Evolutionary conservation across 495 filamentous ascomycete species (phyloP).

Genomic region (Penicillium nucicola): DNA sequence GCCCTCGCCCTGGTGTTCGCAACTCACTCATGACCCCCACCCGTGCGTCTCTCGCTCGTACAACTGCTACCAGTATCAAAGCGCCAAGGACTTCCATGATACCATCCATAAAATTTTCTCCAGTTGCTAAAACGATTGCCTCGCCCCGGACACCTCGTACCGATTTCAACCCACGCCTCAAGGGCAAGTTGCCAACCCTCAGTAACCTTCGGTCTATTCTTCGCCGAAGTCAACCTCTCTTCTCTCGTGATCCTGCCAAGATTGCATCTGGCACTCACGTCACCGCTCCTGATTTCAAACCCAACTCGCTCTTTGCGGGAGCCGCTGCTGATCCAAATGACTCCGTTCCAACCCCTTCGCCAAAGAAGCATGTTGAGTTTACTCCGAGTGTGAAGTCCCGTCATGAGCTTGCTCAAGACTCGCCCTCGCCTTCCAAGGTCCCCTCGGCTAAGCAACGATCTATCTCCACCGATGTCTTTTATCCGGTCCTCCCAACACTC

Average conservation of each 20-base stretch:
- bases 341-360: constrained; percentile 39
- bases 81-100: constrained; percentile 51
- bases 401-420: constrained; percentile 32
- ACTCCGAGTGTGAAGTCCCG: constrained; percentile 49
- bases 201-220: constrained; percentile 59
- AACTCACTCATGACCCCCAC: constrained; percentile 72
- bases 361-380: constrained; percentile 61
- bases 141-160: constrained; percentile 46
- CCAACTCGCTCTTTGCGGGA: constrained; percentile 43
- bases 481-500: constrained; percentile 40
- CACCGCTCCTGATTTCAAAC: constrained; percentile 45
- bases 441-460: constrained; percentile 25
- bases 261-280: constrained; percentile 59
- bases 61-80: constrained; percentile 52
- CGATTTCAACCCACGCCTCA: constrained; percentile 46
- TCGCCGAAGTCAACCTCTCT: constrained; percentile 56
- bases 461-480: constrained; percentile 33
- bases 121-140: constrained; percentile 38
- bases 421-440: constrained; percentile 45
- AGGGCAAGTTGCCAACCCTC: constrained; percentile 39
- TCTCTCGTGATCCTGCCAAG: constrained; percentile 58
- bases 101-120: constrained; percentile 50
- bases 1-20: constrained; percentile 27
- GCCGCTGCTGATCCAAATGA: constrained; percentile 17
- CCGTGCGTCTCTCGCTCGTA: constrained; percentile 69